Evolutionary conservation across 306 rosid species (phyloP).

Genomic region (barrel medic (Medicago truncatula)): MtrunA17r5.0-ANR NC_053049.1:37629501-37630000

Average conservation of each 20-base stretch:
- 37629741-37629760: slow-evolving; percentile 43
- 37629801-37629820: slow-evolving; percentile 43
- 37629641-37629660: no score
- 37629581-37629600: no score
- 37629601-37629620: no score
- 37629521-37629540: no score
- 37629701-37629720: slow-evolving; percentile 41
- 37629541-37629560: no score
- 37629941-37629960: not conserved
- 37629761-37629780: not conserved
- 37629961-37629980: not conserved
- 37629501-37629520: no score
- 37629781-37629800: slow-evolving; percentile 1
- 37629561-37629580: no score
- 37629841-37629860: not conserved
- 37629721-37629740: slow-evolving; percentile 40
- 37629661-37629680: no score
- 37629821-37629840: not conserved
- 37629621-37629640: no score
- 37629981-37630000: slow-evolving; percentile 24
- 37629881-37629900: slow-evolving; percentile 18
- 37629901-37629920: slow-evolving; percentile 15
- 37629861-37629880: not conserved
- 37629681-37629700: not conserved
- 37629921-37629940: not conserved